Evolutionary conservation across 1,284 basidiomycete genomes (phyloP).

Genomic region (Melampsora medusae): DNA sequence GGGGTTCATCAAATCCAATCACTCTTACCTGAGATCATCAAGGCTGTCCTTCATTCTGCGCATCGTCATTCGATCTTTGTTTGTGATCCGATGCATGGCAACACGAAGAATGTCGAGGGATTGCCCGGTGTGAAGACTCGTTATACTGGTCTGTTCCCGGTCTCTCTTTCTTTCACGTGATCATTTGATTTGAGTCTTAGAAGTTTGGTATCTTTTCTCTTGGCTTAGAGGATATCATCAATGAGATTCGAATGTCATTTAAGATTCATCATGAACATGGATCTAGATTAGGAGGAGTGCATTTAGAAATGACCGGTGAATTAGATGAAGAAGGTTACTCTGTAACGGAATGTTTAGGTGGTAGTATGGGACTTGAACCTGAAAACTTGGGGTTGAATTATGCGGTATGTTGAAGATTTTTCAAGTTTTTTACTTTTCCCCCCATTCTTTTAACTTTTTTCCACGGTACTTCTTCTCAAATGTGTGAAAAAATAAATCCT

Average conservation of each 20-base stretch:
- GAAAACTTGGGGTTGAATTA: slow-evolving; percentile 61
- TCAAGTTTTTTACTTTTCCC: background rate
- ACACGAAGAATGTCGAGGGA: slow-evolving; percentile 56
- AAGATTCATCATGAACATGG: slow-evolving; percentile 70
- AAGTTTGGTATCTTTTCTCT: slow-evolving; percentile 44
- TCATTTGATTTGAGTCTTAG: background rate
- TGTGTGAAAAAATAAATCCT: no score
- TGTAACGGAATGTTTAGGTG: slow-evolving; percentile 67
- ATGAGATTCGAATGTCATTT: slow-evolving; percentile 77
- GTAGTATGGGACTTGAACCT: slow-evolving; percentile 62
- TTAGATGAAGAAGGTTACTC: slow-evolving; percentile 87
- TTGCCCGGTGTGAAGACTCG: slow-evolving; percentile 50
- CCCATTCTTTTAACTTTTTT: no score
- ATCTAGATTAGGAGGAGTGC: slow-evolving; percentile 86
- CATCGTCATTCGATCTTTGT: slow-evolving; percentile 76
- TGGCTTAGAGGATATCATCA: slow-evolving; percentile 83
- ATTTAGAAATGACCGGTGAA: slow-evolving; percentile 94
- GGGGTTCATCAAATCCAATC: slow-evolving; percentile 63
- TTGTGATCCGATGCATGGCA: slow-evolving; percentile 97
- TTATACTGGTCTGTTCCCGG: slow-evolving; percentile 68
- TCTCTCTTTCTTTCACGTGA: slow-evolving; percentile 54
- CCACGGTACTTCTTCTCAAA: no score
- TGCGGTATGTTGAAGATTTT: slow-evolving; percentile 53
- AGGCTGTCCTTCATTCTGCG: slow-evolving; percentile 72
- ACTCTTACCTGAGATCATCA: slow-evolving; percentile 71